A percentile compares a stretch with the other conserved stretches of the same genome.
These are phyloP conservation scores for Withania somnifera DNA, from an alignment of 305 asterid species.

Conservation along the genomic window DNA sequence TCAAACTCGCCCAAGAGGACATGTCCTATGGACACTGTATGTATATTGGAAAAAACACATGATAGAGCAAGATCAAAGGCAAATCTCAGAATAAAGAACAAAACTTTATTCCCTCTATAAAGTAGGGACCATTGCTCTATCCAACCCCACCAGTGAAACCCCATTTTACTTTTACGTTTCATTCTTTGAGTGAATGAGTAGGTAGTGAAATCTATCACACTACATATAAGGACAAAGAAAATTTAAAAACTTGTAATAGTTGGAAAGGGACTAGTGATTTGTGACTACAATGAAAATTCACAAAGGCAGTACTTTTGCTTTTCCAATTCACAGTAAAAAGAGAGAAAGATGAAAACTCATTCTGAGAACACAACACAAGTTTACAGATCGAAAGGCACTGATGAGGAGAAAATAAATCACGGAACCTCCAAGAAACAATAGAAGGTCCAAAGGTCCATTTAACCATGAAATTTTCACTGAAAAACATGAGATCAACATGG, in stretches of 20 bases:
- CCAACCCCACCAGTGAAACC: constrained; percentile 17
- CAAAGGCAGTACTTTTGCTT: constrained; percentile 3
- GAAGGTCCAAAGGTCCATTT: neutral
- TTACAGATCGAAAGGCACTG: neutral
- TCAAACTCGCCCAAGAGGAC: neutral
- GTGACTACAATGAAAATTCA: constrained; percentile 13
- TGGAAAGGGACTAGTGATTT: constrained; percentile 23
- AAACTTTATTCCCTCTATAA: neutral
- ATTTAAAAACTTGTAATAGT: neutral
- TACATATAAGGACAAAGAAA: constrained; percentile 24
- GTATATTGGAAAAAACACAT: constrained; percentile 8
- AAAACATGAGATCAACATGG: neutral
- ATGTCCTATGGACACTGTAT: neutral
- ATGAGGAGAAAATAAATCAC: neutral
- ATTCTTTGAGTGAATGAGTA: constrained; percentile 5
- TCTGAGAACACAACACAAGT: neutral
- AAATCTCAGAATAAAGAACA: neutral
- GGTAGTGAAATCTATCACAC: constrained; percentile 31
- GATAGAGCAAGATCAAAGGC: constrained; percentile 15
- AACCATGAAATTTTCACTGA: neutral
- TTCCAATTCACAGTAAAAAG: neutral
- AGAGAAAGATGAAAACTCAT: neutral
- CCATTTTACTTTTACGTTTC: constrained; percentile 13
- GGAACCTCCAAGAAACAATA: neutral
- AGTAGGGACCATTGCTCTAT: constrained; percentile 24